Evolutionary conservation across 2,329 filamentous ascomycete species (phyloP), one percentile per base, ranked within the genome.

Genomic region (Thelonectria discophora): DNA sequence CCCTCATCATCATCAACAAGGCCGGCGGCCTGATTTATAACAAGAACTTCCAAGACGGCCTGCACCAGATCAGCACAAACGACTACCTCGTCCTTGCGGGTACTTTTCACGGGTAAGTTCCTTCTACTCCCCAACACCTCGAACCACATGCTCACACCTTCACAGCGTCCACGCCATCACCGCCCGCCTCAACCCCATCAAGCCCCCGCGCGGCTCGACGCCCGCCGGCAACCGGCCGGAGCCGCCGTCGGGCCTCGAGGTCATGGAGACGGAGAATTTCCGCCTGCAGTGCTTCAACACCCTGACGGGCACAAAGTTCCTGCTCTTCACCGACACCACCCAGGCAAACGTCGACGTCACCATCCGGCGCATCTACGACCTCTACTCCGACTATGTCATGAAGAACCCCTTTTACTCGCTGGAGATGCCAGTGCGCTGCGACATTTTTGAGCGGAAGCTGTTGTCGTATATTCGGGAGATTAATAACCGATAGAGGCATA

Each of bases 321-420:
- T 99, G 40, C 84, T 99, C 56, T 97, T 99, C 76, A 97, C 95
- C 57, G 95, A 98, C 78, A 88, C 87, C 15, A 88, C 92, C 66
- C 94, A 96, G 80, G 87, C 89, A 50, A 97, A 96, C 73, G 89
- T 96, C 40, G 95, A 98, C 71, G 84, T 87, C 12, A 90, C 94
- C 46, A 89, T 97, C 69, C 86, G 88, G 74, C 90, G 88, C 76
- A 90, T 97, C 71, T 98, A 99, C 77, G 95, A 98, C 76, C 80
- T 98, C 54, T 99, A 98, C 80, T 87, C 92, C 52, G 95, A 99
- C 78, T 98, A 92, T 76, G 95, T 99, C 69, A 98, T 97, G 93
- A 99, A 98, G 84, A 99, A 99, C 77, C 95, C 95, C 1, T 99
- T 99, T 75, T 98, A 98, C 80, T 94, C 95, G 74, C 84, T 97